Evolutionary conservation across 345 rosid genomes (phyloP).

Genomic region (Sonneratia alba): DNA sequence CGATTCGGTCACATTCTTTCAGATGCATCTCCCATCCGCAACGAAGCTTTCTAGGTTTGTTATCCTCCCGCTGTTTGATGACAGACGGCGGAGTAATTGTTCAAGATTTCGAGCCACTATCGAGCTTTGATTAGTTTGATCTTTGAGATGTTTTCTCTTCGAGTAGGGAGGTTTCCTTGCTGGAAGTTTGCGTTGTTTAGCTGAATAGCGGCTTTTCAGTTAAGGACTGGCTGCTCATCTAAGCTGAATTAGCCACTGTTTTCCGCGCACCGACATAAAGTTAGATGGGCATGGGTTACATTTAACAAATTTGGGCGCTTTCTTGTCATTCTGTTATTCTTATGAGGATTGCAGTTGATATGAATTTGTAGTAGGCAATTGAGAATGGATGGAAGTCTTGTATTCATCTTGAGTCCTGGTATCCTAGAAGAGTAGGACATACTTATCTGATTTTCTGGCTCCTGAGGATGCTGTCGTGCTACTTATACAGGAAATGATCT

Average conservation of each 20-base stretch:
- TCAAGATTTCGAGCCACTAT: background rate
- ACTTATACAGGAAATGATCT: background rate
- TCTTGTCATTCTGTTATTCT: background rate
- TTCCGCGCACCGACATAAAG: background rate
- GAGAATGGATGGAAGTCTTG: background rate
- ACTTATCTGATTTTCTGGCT: background rate
- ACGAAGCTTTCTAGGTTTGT: background rate
- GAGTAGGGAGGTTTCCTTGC: background rate
- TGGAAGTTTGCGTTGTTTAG: background rate
- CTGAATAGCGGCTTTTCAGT: too few relatives aligned
- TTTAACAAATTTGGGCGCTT: background rate
- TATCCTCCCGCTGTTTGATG: background rate
- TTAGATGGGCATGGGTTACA: background rate
- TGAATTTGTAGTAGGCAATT: background rate
- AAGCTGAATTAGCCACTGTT: too few relatives aligned
- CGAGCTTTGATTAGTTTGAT: background rate
- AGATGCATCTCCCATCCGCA: background rate
- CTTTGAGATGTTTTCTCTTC: background rate
- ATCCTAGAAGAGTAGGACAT: background rate
- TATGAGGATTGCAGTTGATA: background rate
- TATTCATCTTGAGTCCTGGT: background rate
- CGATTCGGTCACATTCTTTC: background rate
- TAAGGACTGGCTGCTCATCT: too few relatives aligned
- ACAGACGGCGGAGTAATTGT: too few relatives aligned
- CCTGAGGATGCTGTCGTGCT: background rate